Percentiles rank a stretch among this genome's conserved stretches.
These are phyloP conservation scores for Azolla pinnata DNA, from an alignment of 75 land plant genomes.

Conservation along the genomic window DNA sequence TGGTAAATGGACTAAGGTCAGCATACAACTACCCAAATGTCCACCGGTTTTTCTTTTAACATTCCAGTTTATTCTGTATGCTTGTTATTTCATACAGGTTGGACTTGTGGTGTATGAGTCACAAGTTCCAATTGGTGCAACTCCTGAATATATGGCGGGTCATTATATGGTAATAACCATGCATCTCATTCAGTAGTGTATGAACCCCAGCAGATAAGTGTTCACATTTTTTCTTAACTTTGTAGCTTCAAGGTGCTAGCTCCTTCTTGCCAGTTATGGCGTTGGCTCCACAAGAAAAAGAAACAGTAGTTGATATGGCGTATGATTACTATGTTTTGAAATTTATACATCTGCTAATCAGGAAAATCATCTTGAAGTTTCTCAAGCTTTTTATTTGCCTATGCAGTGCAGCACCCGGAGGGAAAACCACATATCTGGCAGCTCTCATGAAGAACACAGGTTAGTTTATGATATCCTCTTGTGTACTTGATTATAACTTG, in stretches of 20 bases:
- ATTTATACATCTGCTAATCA: neutral
- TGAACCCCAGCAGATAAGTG: neutral
- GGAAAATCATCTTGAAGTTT: neutral
- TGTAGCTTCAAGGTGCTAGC: conserved; percentile 90
- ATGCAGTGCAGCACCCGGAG: conserved; percentile 95
- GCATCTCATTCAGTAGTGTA: neutral
- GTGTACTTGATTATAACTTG: neutral
- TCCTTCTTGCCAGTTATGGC: conserved; percentile 98
- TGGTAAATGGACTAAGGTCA: conserved; percentile 96
- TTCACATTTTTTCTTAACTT: too few species aligned
- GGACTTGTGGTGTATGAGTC: conserved; percentile 92
- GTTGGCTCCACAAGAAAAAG: conserved; percentile 93
- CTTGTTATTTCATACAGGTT: too few species aligned
- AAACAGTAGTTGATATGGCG: conserved; percentile 89
- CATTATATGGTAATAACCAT: conserved; percentile 77
- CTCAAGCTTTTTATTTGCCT: neutral
- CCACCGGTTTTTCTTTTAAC: neutral
- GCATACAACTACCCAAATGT: too few species aligned
- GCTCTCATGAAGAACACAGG: conserved; percentile 98
- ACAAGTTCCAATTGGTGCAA: conserved; percentile 95
- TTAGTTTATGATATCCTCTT: conserved; percentile 12
- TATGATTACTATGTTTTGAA: conserved; percentile 27
- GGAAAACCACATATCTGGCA: conserved; percentile 93
- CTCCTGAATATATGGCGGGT: conserved; percentile 98
- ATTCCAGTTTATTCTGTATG: neutral